Evolutionary conservation across 2,329 filamentous ascomycete species (phyloP), one percentile per base, ranked within the genome.

Genomic region (Emergomyces orientalis): DNA sequence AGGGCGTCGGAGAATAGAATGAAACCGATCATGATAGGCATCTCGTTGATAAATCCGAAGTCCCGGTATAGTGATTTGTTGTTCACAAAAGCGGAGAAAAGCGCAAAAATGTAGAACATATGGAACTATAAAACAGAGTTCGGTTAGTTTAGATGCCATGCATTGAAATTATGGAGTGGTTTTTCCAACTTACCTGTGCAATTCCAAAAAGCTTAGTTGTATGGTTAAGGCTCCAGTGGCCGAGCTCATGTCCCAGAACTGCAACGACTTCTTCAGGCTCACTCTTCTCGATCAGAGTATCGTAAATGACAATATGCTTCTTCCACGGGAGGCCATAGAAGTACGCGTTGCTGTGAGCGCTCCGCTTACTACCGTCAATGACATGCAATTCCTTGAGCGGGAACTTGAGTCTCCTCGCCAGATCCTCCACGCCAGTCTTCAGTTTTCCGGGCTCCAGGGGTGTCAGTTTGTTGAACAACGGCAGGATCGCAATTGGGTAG

Each of bases 301-400:
- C 94, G 75, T 96, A 99, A 73, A 99, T 95, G 72, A 99, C 94
- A 80, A 99, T 99, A 81, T 97, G 95, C 84, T 97, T 97, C 84
- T 97, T 97, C 92, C 93, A 99, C 51, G 94, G 94, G 62, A 99
- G 84, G 65, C 94, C 94, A 71, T 95, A 97, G 80, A 99, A 99
- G 78, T 95, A 96, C 25, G 90, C 90, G 72, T 96, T 96, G 78
- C 88, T 91, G 78, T 96, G 90, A 30, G 89, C 88, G 73, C 88
- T 91, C 69, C 90, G 84, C 81, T 93, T 93, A 79, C 88, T 92
- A 59, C 90, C 91, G 73, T 96, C 90, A 71, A 99, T 99, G 71
- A 97, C 92, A 73, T 96, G 91, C 54, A 99, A 84, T 73, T 97
- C 91, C 66, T 89, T 86, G 37, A 99, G 87, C 1, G 94, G 94